phyloP scores from a whole-genome alignment of 768 basidiomycete species.

The Lanmaoa rubissima region DNA sequence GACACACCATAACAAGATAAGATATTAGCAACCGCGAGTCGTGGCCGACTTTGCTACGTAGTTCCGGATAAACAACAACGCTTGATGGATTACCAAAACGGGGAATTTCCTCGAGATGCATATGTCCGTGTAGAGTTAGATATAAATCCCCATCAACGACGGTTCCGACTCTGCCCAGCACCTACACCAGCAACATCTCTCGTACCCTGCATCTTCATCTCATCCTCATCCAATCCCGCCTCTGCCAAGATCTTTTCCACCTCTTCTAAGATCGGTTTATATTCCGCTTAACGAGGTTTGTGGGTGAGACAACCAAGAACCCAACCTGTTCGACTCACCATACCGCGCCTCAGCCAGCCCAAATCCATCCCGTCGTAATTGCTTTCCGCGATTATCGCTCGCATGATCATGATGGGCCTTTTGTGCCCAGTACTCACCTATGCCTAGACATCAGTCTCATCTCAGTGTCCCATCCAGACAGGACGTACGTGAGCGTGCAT shows the following conservation, averaged over 20 bases:
- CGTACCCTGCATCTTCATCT: slow-evolving; percentile 61
- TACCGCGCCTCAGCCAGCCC: slow-evolving; percentile 71
- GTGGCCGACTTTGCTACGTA: too few relatives aligned
- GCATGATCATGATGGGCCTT: slow-evolving; percentile 53
- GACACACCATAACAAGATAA: background rate
- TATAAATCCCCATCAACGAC: slow-evolving; percentile 27
- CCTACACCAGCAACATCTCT: slow-evolving; percentile 37
- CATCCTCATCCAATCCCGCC: slow-evolving; percentile 82
- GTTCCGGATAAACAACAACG: background rate
- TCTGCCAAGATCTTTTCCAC: slow-evolving; percentile 81
- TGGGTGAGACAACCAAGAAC: background rate
- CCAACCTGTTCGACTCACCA: slow-evolving; percentile 35
- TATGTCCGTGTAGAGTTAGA: too few relatives aligned
- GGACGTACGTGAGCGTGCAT: slow-evolving; percentile 70
- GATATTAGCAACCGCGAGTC: background rate
- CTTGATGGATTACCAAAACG: background rate
- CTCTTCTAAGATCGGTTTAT: slow-evolving; percentile 80
- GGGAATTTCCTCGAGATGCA: background rate
- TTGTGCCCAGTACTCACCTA: slow-evolving; percentile 79
- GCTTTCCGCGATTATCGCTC: slow-evolving; percentile 72
- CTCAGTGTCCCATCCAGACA: background rate
- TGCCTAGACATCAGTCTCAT: background rate
- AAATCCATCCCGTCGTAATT: slow-evolving; percentile 77
- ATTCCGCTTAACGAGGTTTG: slow-evolving; percentile 46
- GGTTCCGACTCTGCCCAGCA: slow-evolving; percentile 52